phyloP scores from a whole-genome alignment of 495 filamentous ascomycete genomes.

The Penicillium roqueforti region DNA sequence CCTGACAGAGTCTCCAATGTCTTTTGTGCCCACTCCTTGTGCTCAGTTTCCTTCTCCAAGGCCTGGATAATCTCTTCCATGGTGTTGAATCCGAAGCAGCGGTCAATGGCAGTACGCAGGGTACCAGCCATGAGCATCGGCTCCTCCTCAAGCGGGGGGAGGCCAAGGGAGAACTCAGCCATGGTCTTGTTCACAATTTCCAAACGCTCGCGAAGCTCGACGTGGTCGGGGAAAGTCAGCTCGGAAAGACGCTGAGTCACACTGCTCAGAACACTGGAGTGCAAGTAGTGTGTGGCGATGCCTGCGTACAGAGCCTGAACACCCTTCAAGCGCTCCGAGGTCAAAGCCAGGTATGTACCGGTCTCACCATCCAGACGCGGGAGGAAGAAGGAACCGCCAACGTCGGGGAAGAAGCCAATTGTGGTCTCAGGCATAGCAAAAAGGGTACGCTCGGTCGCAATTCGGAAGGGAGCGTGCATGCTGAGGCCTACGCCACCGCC shows the following conservation, averaged over 20 bases:
- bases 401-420: conserved; percentile 98
- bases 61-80: conserved; percentile 67
- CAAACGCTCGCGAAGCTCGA: conserved; percentile 55
- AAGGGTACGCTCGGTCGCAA: conserved; percentile 89
- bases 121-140: conserved; percentile 59
- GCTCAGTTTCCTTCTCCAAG: conserved; percentile 54
- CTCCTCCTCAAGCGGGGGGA: conserved; percentile 61
- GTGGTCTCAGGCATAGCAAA: conserved; percentile 98
- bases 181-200: conserved; percentile 78
- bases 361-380: conserved; percentile 77
- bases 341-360: conserved; percentile 89
- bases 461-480: conserved; percentile 91
- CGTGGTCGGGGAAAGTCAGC: conserved; percentile 76
- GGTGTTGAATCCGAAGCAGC: conserved; percentile 64
- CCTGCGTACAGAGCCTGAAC: conserved; percentile 77
- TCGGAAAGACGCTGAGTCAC: conserved; percentile 85
- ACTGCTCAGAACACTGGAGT: conserved; percentile 75
- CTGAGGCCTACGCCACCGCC: conserved; percentile 92
- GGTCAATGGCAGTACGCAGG: conserved; percentile 74
- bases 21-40: conserved; percentile 66
- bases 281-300: conserved; percentile 89
- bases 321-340: conserved; percentile 73
- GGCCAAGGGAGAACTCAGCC: conserved; percentile 80
- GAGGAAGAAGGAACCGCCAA: conserved; percentile 92
- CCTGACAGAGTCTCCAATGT: conserved; percentile 65